A percentile compares a stretch with the other conserved stretches of the same genome.
These are phyloP conservation scores for Isatis tinctoria DNA, from an alignment of 345 rosid genomes.

Conservation along the genomic window DNA sequence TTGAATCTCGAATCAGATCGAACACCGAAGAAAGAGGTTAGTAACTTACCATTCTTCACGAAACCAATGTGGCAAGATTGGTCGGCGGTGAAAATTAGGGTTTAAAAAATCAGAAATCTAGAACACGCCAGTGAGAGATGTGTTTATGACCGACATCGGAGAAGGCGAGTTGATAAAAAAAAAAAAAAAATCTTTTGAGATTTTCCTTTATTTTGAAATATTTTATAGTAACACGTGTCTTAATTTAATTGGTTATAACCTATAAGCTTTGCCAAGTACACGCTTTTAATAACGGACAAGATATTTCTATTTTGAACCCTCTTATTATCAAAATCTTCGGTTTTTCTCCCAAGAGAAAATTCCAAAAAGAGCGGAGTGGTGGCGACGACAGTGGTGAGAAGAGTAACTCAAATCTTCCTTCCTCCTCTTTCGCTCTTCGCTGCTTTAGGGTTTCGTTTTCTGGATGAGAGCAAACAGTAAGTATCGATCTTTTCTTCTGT, in stretches of 20 bases:
- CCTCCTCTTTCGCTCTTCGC: background rate
- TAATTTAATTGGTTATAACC: background rate
- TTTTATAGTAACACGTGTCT: background rate
- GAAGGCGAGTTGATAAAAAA: background rate
- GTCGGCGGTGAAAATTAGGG: conserved; percentile 2
- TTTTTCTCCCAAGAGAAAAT: background rate
- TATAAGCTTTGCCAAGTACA: background rate
- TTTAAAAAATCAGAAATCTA: background rate
- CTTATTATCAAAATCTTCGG: background rate
- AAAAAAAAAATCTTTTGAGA: background rate
- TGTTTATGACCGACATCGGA: background rate
- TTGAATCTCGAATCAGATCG: background rate
- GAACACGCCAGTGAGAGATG: background rate
- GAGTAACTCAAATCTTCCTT: background rate
- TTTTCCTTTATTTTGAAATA: background rate
- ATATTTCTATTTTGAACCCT: background rate
- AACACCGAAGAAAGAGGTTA: background rate
- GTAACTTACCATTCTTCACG: conserved; percentile 4
- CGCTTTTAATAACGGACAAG: background rate
- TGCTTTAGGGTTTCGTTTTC: background rate
- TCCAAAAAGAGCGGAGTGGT: background rate
- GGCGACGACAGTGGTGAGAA: background rate
- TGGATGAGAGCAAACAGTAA: background rate
- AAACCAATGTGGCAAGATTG: background rate
- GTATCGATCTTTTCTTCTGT: background rate